A percentile compares a stretch with the other conserved stretches of the same genome.
phyloP scores from a whole-genome alignment of 345 rosid genomes.

The Eucalyptus sp. region DNA sequence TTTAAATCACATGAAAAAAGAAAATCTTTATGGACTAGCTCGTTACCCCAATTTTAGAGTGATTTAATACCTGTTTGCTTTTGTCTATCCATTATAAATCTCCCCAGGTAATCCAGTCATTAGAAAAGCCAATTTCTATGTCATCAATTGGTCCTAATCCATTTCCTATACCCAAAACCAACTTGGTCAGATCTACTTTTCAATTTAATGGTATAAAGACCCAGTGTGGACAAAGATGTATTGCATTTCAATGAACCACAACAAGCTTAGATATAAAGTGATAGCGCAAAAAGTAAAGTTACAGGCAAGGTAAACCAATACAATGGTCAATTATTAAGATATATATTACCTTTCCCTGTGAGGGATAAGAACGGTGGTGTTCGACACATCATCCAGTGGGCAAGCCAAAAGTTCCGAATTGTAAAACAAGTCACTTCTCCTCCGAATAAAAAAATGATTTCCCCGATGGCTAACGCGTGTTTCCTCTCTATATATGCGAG shows the following conservation, averaged over 20 bases:
- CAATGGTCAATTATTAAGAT: not conserved
- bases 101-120: not conserved
- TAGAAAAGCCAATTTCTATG: not conserved
- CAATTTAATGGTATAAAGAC: not conserved
- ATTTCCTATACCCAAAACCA: not conserved
- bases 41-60: not conserved
- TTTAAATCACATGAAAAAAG: not conserved
- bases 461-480: slow-evolving; percentile 72
- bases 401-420: slow-evolving; percentile 78
- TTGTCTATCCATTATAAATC: not conserved
- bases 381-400: slow-evolving; percentile 43
- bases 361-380: slow-evolving; percentile 59
- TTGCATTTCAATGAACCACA: not conserved
- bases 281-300: not conserved
- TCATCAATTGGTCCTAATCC: not conserved
- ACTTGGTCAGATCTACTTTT: not conserved
- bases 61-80: not conserved
- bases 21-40: not conserved
- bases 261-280: not conserved
- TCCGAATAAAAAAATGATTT: slow-evolving; percentile 63
- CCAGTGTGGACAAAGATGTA: not conserved
- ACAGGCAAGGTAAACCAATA: not conserved
- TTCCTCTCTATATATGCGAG: slow-evolving; percentile 59
- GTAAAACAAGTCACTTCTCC: slow-evolving; percentile 67
- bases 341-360: slow-evolving; percentile 63